A percentile compares a stretch with the other conserved stretches of the same genome.
Conservation (phyloP, 345 rosid genomes). For the Dovyalis caffra region DNA sequence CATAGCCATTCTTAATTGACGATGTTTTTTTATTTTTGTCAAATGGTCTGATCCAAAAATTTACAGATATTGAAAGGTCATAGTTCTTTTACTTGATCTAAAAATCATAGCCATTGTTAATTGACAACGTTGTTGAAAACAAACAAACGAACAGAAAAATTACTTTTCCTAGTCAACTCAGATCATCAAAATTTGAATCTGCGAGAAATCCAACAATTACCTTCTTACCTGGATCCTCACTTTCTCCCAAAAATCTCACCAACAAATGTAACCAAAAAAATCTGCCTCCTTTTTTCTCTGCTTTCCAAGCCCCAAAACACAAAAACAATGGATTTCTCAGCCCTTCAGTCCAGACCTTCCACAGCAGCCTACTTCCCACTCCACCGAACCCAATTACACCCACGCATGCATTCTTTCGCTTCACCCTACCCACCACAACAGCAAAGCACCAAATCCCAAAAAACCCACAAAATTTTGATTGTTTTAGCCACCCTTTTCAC, state of each 20-base stretch:
- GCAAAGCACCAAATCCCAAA: constrained; percentile 3
- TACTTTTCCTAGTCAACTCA: no score
- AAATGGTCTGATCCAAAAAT: no score
- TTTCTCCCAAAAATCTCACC: neutral
- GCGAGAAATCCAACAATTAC: no score
- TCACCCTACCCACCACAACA: constrained; percentile 6
- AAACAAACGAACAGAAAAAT: no score
- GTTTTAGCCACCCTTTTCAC: constrained; percentile 30
- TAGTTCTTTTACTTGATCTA: no score
- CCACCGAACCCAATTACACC: constrained; percentile 53
- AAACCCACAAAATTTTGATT: constrained; percentile 25
- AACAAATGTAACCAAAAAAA: neutral
- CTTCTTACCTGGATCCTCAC: neutral
- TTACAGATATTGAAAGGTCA: no score
- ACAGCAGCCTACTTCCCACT: constrained; percentile 39
- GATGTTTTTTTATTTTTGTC: no score
- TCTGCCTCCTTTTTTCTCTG: neutral
- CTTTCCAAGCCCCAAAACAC: neutral
- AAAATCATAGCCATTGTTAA: no score
- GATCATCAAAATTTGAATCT: no score
- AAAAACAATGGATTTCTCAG: constrained; percentile 30
- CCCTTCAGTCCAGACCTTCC: constrained; percentile 34
- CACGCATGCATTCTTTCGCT: constrained; percentile 40
- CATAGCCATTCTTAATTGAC: no score
- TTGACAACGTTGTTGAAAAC: no score